A percentile compares a stretch with the other conserved stretches of the same genome.
These are phyloP conservation scores for Auriscalpium microsporum DNA, from an alignment of 768 basidiomycete genomes.

Conservation along the genomic window DNA sequence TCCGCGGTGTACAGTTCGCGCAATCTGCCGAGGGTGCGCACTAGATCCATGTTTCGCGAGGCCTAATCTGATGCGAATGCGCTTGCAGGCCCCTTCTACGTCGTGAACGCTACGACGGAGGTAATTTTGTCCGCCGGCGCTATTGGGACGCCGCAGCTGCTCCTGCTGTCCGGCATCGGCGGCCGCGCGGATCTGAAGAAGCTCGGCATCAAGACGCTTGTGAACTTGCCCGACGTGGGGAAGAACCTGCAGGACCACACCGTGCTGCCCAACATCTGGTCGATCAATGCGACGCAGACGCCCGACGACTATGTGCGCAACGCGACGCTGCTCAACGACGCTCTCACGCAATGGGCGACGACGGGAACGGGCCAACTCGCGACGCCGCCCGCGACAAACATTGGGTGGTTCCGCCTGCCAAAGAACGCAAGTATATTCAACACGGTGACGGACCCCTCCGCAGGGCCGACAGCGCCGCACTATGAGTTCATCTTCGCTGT, in stretches of 20 bases:
- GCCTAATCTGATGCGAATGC: neutral
- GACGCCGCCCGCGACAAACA: neutral
- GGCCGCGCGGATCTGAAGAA: slow-evolving; percentile 18
- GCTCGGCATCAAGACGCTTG: slow-evolving; percentile 21
- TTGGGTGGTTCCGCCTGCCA: slow-evolving; percentile 8
- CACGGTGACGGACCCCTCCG: slow-evolving; percentile 7
- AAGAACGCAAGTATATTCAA: slow-evolving; percentile 4
- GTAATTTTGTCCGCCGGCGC: slow-evolving; percentile 2
- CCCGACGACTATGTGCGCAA: slow-evolving; percentile 6
- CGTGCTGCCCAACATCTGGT: neutral
- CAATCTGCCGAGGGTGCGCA: neutral
- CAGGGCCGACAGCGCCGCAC: slow-evolving; percentile 12
- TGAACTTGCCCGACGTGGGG: slow-evolving; percentile 30
- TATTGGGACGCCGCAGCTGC: neutral
- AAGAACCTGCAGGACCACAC: slow-evolving; percentile 27
- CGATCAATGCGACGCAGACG: slow-evolving; percentile 5
- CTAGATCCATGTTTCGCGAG: neutral
- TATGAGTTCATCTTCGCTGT: slow-evolving; percentile 10
- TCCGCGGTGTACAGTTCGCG: slow-evolving; percentile 5
- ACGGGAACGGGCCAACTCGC: slow-evolving; percentile 7
- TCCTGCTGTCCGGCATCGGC: slow-evolving; percentile 29
- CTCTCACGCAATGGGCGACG: slow-evolving; percentile 4
- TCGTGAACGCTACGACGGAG: neutral
- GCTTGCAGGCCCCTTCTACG: neutral
- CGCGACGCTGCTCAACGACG: slow-evolving; percentile 1